Percentiles rank a stretch among this genome's conserved stretches.
Evolutionary conservation across 2,329 filamentous ascomycete species (phyloP).

Genomic region (Aspergillus sp.): DNA sequence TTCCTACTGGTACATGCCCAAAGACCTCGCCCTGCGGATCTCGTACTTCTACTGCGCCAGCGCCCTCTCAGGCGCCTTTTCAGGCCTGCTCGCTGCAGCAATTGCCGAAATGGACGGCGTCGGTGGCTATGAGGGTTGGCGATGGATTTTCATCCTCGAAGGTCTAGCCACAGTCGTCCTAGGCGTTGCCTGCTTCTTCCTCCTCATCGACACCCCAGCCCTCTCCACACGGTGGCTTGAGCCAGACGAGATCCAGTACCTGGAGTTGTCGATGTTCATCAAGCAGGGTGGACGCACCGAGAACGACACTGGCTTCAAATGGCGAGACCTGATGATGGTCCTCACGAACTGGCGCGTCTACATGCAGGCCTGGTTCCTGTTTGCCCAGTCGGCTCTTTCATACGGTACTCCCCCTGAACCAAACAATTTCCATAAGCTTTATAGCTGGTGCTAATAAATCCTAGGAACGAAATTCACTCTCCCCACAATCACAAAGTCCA

Average conservation of each 20-base stretch:
- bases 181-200: conserved; percentile 9
- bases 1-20: conserved; percentile 38
- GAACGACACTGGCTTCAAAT: conserved; percentile 1
- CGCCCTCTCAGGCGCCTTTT: conserved; percentile 31
- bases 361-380: conserved; percentile 29
- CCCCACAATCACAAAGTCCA: conserved; percentile 38
- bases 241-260: conserved; percentile 32
- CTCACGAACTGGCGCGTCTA: conserved; percentile 13
- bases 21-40: conserved; percentile 32
- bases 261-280: conserved; percentile 13
- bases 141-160: conserved; percentile 5
- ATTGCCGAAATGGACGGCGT: conserved; percentile 23
- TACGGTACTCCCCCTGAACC: conserved; percentile 11
- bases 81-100: conserved; percentile 40
- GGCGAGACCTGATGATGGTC: conserved; percentile 11
- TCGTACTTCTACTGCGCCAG: conserved; percentile 26
- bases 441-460: background rate
- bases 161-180: conserved; percentile 3
- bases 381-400: conserved; percentile 21
- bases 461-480: conserved; percentile 38
- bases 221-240: conserved; percentile 31
- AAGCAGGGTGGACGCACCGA: conserved; percentile 11
- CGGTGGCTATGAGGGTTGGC: conserved; percentile 13
- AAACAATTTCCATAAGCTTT: background rate
- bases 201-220: conserved; percentile 5